phyloP scores from a whole-genome alignment of 169 alveolate species.

The Haemoproteus tartakovskyi region DNA sequence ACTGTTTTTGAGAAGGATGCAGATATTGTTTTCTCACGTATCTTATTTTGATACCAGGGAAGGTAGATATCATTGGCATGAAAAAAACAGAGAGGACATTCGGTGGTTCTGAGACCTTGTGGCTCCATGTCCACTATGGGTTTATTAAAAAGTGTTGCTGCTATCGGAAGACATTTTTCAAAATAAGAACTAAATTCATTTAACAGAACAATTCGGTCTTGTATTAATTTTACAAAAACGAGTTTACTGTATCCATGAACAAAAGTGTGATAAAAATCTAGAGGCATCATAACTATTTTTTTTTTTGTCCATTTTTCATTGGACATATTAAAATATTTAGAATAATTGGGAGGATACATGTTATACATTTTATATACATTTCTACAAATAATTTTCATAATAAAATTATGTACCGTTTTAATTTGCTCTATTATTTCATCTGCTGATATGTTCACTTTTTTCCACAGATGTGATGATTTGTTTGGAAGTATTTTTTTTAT shows the following conservation, averaged over 20 bases:
- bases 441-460: slow-evolving; percentile 56
- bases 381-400: slow-evolving; percentile 44
- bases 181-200: slow-evolving; percentile 38
- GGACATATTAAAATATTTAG: slow-evolving; percentile 42
- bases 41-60: slow-evolving; percentile 42
- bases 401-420: slow-evolving; percentile 59
- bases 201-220: slow-evolving; percentile 48
- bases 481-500: slow-evolving; percentile 59
- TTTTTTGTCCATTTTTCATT: slow-evolving; percentile 52
- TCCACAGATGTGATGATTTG: slow-evolving; percentile 61
- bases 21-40: background rate
- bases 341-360: slow-evolving; percentile 52
- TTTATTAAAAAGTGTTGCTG: slow-evolving; percentile 45
- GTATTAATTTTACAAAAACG: slow-evolving; percentile 38
- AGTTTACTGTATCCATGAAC: slow-evolving; percentile 36
- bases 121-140: slow-evolving; percentile 52
- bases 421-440: slow-evolving; percentile 62
- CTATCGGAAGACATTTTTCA: slow-evolving; percentile 53
- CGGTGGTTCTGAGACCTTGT: slow-evolving; percentile 56
- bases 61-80: slow-evolving; percentile 10
- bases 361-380: slow-evolving; percentile 47
- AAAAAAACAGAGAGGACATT: slow-evolving; percentile 60
- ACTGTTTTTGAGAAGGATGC: too few relatives aligned
- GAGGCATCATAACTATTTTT: slow-evolving; percentile 53
- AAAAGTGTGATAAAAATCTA: slow-evolving; percentile 43